phyloP scores from a whole-genome alignment of 495 filamentous ascomycete genomes.

The Neurospora sp. region DNA sequence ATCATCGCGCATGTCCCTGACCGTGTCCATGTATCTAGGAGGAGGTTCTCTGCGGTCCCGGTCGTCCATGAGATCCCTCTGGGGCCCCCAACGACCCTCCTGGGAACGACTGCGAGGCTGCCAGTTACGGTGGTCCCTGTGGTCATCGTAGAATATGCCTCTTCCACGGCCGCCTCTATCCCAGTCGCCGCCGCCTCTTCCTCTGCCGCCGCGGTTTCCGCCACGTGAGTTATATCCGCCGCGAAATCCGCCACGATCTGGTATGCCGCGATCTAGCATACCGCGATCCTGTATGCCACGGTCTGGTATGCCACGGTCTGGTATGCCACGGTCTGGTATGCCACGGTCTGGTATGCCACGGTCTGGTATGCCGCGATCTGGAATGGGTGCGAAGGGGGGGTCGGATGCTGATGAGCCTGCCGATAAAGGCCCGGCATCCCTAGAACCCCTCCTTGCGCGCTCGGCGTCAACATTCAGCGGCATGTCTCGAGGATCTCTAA shows the following conservation, averaged over 20 bases:
- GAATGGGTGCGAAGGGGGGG: slow-evolving; percentile 39
- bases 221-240: slow-evolving; percentile 8
- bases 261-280: slow-evolving; percentile 35
- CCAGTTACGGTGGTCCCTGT: slow-evolving; percentile 35
- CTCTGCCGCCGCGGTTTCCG: slow-evolving; percentile 32
- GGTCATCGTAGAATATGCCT: slow-evolving; percentile 44
- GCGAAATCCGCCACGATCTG: slow-evolving; percentile 41
- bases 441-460: slow-evolving; percentile 38
- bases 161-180: slow-evolving; percentile 50
- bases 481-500: slow-evolving; percentile 23
- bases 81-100: slow-evolving; percentile 48
- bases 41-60: slow-evolving; percentile 31
- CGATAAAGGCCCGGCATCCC: slow-evolving; percentile 49
- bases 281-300: slow-evolving; percentile 14
- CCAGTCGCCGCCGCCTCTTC: slow-evolving; percentile 58
- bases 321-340: slow-evolving; percentile 11
- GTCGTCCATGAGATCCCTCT: slow-evolving; percentile 28
- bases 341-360: slow-evolving; percentile 38
- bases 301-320: slow-evolving; percentile 44
- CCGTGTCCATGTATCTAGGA: slow-evolving; percentile 27
- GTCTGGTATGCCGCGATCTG: slow-evolving; percentile 47
- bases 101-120: slow-evolving; percentile 58
- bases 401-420: slow-evolving; percentile 62
- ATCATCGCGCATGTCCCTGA: slow-evolving; percentile 46
- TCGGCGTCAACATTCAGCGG: slow-evolving; percentile 40